A percentile compares a stretch with the other conserved stretches of the same genome.
These are phyloP conservation scores for Boletus subparvulus DNA, from an alignment of 768 basidiomycete genomes.

Conservation along the genomic window DNA sequence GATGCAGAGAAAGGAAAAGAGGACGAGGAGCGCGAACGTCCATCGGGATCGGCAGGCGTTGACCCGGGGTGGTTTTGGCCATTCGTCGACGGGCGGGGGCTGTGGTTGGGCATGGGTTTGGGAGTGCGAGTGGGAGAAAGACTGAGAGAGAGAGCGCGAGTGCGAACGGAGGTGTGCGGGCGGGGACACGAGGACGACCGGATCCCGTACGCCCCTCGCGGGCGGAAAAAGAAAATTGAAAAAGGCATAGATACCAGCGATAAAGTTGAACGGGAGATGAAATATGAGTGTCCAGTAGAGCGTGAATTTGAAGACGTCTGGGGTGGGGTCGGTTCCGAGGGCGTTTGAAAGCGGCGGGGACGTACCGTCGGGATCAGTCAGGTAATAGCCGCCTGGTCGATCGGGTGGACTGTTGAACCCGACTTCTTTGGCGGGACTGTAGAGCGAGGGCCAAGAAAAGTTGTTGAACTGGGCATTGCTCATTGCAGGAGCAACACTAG, in stretches of 20 bases:
- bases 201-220: conserved; percentile 8
- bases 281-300: conserved; percentile 50
- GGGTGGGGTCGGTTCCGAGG: background rate
- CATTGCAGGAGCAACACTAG: background rate
- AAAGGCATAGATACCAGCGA: conserved; percentile 43
- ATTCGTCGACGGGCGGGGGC: background rate
- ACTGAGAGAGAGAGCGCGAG: background rate
- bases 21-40: conserved; percentile 41
- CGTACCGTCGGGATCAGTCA: conserved; percentile 35
- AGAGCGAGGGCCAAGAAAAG: conserved; percentile 38
- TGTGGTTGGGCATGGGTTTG: background rate
- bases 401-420: conserved; percentile 26
- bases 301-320: conserved; percentile 47
- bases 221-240: conserved; percentile 42
- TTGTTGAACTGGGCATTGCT: conserved; percentile 15
- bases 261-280: conserved; percentile 41
- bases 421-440: conserved; percentile 37
- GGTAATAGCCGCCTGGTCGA: conserved; percentile 36
- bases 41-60: conserved; percentile 40
- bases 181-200: conserved; percentile 2
- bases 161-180: background rate
- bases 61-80: conserved; percentile 17
- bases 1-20: conserved; percentile 34
- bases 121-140: background rate
- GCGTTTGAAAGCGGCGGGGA: background rate